phyloP scores from a whole-genome alignment of 2,329 filamentous ascomycete genomes.

The Pseudopyricularia cyperi region DNA sequence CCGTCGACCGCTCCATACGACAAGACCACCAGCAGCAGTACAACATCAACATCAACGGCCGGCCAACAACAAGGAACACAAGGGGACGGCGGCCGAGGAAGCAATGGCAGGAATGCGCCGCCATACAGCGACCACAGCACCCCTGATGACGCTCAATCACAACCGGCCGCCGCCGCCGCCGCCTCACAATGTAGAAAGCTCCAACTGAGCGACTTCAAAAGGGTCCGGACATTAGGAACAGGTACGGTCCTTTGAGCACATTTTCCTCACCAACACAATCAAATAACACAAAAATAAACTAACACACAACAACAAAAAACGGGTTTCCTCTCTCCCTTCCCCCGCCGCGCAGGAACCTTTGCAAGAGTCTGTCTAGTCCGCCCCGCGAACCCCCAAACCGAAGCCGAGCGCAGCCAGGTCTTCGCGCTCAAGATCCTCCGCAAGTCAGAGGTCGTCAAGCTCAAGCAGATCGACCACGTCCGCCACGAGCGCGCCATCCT shows the following conservation, averaged over 20 bases:
- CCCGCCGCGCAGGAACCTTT: conserved; percentile 49
- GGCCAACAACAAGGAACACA: background rate
- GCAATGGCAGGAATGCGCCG: background rate
- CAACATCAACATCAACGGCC: background rate
- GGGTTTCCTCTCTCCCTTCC: too few species aligned
- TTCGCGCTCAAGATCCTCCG: conserved; percentile 72
- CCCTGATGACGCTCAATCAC: background rate
- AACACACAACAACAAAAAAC: too few species aligned
- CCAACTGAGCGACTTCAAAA: conserved; percentile 49
- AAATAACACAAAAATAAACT: background rate
- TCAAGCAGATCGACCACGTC: conserved; percentile 81
- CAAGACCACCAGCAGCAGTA: background rate
- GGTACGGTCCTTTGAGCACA: conserved; percentile 30
- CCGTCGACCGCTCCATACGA: background rate
- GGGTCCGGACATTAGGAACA: conserved; percentile 65
- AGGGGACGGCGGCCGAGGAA: background rate
- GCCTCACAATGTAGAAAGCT: conserved; percentile 10
- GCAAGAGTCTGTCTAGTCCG: conserved; percentile 70
- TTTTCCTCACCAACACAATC: background rate
- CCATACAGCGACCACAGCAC: background rate
- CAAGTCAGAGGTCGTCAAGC: conserved; percentile 59
- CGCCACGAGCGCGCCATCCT: conserved; percentile 72
- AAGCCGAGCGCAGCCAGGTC: conserved; percentile 49
- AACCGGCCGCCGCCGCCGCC: background rate
- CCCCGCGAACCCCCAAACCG: conserved; percentile 34